Conservation (phyloP, 139 green algal genomes). For the Chlamydomonas schloesseri region DNA sequence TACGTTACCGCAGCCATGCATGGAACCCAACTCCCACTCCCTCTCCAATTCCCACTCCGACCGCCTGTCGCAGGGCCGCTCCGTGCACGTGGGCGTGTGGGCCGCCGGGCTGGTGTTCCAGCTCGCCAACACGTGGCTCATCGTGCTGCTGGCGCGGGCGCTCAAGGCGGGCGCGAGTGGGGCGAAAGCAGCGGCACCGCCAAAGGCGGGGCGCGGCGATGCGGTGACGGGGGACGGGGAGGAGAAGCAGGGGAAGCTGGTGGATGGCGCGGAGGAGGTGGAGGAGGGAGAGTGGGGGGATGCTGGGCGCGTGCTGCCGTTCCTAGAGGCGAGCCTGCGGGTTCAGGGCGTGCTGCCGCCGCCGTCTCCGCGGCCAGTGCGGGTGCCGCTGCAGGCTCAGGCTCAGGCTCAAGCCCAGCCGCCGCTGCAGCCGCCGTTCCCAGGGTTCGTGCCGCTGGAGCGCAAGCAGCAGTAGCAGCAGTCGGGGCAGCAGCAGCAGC, state of each 20-base stretch:
- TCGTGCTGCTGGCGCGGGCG: constrained; percentile 50
- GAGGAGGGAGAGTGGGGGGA: background rate
- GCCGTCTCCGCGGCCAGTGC: too few species aligned
- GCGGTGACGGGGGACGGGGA: too few species aligned
- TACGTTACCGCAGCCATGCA: too few species aligned
- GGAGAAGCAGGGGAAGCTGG: background rate
- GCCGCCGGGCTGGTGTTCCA: constrained; percentile 71
- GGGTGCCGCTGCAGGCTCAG: too few species aligned
- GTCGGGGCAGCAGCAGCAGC: background rate
- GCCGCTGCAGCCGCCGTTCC: background rate
- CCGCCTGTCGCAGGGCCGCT: constrained; percentile 40
- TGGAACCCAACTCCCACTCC: too few species aligned
- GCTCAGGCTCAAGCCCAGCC: too few species aligned
- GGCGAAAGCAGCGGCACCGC: background rate
- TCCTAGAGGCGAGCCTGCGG: constrained; percentile 19
- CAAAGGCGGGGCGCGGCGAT: too few species aligned
- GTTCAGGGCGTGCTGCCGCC: background rate
- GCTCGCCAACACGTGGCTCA: constrained; percentile 62
- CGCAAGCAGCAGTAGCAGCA: background rate
- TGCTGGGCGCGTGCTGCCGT: background rate
- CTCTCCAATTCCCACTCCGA: too few species aligned
- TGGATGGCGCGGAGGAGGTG: background rate
- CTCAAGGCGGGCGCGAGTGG: background rate
- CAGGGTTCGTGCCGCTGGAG: too few species aligned
- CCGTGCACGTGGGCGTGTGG: constrained; percentile 76